A percentile compares a stretch with the other conserved stretches of the same genome.
These are phyloP conservation scores for Lophium mytilinum DNA, from an alignment of 495 filamentous ascomycete species.

Conservation along the genomic window DNA sequence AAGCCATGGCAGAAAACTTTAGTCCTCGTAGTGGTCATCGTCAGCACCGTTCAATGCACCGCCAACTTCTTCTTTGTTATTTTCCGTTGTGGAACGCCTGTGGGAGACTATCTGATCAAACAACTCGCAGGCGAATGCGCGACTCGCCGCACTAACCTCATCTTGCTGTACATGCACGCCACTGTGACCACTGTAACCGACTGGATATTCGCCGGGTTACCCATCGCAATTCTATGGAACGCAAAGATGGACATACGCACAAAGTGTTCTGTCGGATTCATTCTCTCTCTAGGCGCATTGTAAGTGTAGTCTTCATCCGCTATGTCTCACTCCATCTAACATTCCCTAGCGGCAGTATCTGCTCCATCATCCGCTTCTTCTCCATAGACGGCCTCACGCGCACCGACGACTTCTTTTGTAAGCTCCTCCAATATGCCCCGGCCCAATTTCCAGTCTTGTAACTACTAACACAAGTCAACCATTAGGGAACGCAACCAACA, in stretches of 20 bases:
- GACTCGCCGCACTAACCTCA: constrained; percentile 3
- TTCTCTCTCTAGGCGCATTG: constrained; percentile 27
- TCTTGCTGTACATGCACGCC: constrained; percentile 25
- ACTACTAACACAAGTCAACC: neutral
- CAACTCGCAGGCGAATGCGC: constrained; percentile 22
- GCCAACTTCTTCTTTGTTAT: constrained; percentile 27
- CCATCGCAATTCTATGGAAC: constrained; percentile 27
- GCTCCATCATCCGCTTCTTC: constrained; percentile 26
- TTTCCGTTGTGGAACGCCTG: constrained; percentile 27
- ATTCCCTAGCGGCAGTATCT: constrained; percentile 23
- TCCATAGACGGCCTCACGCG: constrained; percentile 24
- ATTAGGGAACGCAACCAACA: constrained; percentile 24
- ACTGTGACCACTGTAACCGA: constrained; percentile 26
- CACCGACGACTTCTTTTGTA: constrained; percentile 31
- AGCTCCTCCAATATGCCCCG: neutral
- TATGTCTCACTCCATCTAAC: neutral
- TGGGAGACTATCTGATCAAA: constrained; percentile 17
- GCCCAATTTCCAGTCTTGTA: neutral
- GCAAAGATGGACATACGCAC: constrained; percentile 25
- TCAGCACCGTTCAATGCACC: constrained; percentile 18
- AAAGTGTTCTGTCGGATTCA: constrained; percentile 30
- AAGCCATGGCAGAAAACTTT: constrained; percentile 22
- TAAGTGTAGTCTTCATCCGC: constrained; percentile 1
- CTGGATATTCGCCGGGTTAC: constrained; percentile 26
- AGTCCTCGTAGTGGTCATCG: constrained; percentile 22